Evolutionary conservation across 805 yeast genomes (phyloP).

Genomic region (Yamadazyma olivae): DNA sequence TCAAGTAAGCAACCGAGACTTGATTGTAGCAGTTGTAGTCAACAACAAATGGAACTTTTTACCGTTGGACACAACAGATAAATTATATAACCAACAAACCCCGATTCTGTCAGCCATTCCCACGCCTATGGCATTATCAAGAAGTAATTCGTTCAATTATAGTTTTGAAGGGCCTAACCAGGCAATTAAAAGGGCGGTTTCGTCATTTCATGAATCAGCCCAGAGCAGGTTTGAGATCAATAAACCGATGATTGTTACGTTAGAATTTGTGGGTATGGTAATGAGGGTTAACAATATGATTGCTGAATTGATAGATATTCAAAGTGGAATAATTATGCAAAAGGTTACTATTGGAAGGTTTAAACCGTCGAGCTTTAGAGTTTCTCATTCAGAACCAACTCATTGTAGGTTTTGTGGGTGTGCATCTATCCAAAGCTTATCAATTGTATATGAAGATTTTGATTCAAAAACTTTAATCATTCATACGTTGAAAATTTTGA

Average conservation of each 20-base stretch:
- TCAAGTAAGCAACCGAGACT: conserved; percentile 44
- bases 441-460: conserved; percentile 65
- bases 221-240: conserved; percentile 18
- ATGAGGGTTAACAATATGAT: conserved; percentile 52
- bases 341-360: conserved; percentile 60
- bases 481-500: conserved; percentile 69
- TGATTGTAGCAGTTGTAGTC: conserved; percentile 61
- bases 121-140: conserved; percentile 10
- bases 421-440: conserved; percentile 70
- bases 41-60: conserved; percentile 65
- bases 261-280: conserved; percentile 74
- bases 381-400: conserved; percentile 79
- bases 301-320: conserved; percentile 74
- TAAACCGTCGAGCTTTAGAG: conserved; percentile 58
- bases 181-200: background rate
- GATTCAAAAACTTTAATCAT: conserved; percentile 57
- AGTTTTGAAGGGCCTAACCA: conserved; percentile 8
- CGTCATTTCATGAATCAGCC: background rate
- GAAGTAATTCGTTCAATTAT: conserved; percentile 8
- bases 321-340: conserved; percentile 69
- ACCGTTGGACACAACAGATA: conserved; percentile 45
- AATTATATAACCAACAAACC: conserved; percentile 36
- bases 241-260: conserved; percentile 44
- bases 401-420: conserved; percentile 93
- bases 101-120: conserved; percentile 3